Evolutionary conservation across 306 rosid species (phyloP).

Genomic region (Quillaja saponaria): DNA sequence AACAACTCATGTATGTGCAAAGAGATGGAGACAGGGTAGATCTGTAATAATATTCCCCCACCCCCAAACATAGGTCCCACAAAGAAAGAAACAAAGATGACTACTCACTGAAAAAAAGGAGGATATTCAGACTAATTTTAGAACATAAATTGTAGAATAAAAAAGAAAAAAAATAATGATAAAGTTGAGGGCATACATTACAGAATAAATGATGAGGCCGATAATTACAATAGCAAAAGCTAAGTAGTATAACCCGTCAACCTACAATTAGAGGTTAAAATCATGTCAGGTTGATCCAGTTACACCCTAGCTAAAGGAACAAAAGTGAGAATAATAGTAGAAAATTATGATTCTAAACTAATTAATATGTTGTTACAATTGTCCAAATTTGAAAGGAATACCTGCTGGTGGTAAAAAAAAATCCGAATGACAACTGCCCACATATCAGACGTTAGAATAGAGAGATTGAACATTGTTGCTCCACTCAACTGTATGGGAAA

Average conservation of each 20-base stretch:
- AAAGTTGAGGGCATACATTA: constrained; percentile 38
- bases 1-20: too few species aligned
- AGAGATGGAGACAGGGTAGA: too few species aligned
- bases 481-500: constrained; percentile 36
- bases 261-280: constrained; percentile 37
- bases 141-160: neutral
- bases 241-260: constrained; percentile 64
- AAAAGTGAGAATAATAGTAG: neutral
- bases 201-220: constrained; percentile 59
- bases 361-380: neutral
- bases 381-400: constrained; percentile 4
- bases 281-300: constrained; percentile 14
- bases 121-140: too few species aligned
- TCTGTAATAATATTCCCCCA: too few species aligned
- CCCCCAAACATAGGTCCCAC: too few species aligned
- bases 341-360: constrained; percentile 1
- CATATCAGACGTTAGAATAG: constrained; percentile 44
- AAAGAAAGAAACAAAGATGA: too few species aligned
- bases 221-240: constrained; percentile 46
- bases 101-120: too few species aligned
- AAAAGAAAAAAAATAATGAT: neutral
- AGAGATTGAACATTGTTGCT: constrained; percentile 44
- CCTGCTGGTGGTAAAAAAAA: constrained; percentile 38
- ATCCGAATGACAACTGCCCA: constrained; percentile 42
- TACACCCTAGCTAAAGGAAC: neutral